These are phyloP conservation scores for Fraxinus anomala DNA, from an alignment of 257 asterid genomes.

Conservation along the genomic window DNA sequence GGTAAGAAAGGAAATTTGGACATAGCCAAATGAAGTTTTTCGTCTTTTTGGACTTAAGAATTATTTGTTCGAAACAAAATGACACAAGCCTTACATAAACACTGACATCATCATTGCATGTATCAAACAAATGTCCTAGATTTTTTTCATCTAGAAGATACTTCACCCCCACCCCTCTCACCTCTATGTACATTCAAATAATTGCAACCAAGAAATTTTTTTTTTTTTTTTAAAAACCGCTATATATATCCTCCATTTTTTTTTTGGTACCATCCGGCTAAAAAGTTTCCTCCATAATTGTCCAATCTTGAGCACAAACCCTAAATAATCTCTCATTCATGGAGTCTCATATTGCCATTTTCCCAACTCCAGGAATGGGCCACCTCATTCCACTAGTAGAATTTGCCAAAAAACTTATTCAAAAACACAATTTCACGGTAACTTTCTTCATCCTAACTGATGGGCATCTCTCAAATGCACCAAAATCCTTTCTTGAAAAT, in stretches of 20 bases:
- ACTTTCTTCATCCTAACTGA: constrained; percentile 58
- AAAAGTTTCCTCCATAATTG: constrained; percentile 29
- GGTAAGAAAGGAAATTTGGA: neutral
- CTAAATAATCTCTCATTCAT: constrained; percentile 16
- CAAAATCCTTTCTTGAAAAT: constrained; percentile 44
- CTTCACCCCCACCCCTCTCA: neutral
- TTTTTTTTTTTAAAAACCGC: too few species aligned
- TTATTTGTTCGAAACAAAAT: neutral
- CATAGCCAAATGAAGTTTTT: neutral
- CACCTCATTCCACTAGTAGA: constrained; percentile 71
- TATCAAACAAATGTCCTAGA: neutral
- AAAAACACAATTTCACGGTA: constrained; percentile 49
- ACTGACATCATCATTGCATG: constrained; percentile 31
- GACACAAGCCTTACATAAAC: constrained; percentile 31
- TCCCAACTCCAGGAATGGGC: constrained; percentile 87
- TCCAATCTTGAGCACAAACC: constrained; percentile 27
- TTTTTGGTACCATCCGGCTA: constrained; percentile 21
- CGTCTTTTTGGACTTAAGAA: neutral
- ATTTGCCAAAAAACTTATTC: constrained; percentile 54
- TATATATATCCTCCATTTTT: neutral
- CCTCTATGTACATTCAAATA: too few species aligned
- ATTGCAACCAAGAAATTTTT: neutral
- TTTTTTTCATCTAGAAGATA: constrained; percentile 36
- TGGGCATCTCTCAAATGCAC: constrained; percentile 55
- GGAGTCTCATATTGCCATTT: constrained; percentile 54